Evolutionary conservation across 352 stramenopile genomes (phyloP).

Genomic region (Globisporangium barbulae): DNA sequence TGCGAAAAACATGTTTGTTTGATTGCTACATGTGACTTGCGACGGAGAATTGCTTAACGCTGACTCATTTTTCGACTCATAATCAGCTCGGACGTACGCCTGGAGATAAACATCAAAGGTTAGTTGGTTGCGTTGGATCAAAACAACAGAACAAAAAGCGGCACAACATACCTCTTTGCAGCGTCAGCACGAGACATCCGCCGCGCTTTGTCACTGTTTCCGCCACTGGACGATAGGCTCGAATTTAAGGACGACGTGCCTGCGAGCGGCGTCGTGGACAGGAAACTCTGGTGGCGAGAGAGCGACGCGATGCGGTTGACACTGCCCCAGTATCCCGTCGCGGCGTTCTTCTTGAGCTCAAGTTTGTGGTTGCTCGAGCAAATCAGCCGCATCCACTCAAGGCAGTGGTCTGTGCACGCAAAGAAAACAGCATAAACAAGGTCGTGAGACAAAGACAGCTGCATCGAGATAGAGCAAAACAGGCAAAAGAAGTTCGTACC

Average conservation of each 20-base stretch:
- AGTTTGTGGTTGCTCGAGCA: slow-evolving; percentile 84
- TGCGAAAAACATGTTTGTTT: slow-evolving; percentile 7
- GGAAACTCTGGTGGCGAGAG: slow-evolving; percentile 82
- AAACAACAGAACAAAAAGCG: neutral
- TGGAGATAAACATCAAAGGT: slow-evolving; percentile 20
- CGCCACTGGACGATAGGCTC: slow-evolving; percentile 6
- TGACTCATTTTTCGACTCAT: slow-evolving; percentile 74
- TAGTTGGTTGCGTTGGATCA: neutral
- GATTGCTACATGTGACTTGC: neutral
- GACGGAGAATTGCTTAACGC: slow-evolving; percentile 24
- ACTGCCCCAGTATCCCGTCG: slow-evolving; percentile 79
- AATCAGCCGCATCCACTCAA: slow-evolving; percentile 86
- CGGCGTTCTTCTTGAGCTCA: slow-evolving; percentile 87
- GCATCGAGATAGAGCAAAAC: too few species aligned
- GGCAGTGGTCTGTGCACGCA: slow-evolving; percentile 58
- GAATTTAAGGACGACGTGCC: slow-evolving; percentile 31
- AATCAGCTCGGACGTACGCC: slow-evolving; percentile 83
- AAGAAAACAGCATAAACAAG: neutral
- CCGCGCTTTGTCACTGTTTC: slow-evolving; percentile 37
- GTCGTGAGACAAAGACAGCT: too few species aligned
- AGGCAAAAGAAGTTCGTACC: slow-evolving; percentile 34
- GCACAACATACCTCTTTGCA: slow-evolving; percentile 58
- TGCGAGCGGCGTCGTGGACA: slow-evolving; percentile 53
- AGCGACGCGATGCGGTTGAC: slow-evolving; percentile 84
- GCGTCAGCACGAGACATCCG: slow-evolving; percentile 74